Base-by-base conservation (phyloP, 805 yeast genomes). In the Nakazawaea peltata region DNA sequence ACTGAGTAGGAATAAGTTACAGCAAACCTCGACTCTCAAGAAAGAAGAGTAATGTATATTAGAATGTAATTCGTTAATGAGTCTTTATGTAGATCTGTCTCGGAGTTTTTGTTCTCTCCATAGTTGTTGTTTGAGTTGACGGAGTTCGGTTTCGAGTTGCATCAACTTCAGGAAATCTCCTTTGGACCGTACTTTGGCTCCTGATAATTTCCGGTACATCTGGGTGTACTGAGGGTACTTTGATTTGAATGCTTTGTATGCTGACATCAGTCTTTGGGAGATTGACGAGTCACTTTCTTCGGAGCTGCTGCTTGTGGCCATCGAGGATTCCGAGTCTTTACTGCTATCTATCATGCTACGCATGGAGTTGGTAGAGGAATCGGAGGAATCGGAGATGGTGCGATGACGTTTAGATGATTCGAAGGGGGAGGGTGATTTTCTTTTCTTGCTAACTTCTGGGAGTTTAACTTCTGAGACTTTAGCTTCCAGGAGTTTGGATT, bases 1-100 rank as follows among this genome's bases (percentile, higher is more conserved):
- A 30, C 59, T 59, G 16, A 54, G 61, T 40, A 44, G 65, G 34
- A 56, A 55, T 35, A 44, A 51, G 22, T 46, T 59, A 23, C 59
- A 58, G 16, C 17, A 62, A 55, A 16, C 51, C 32, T 16, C 16
- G 18, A 23, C 26, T 19, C 29, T 33, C 12, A 30, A 32, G 30
- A 37, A 37, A 17, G 39, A 36, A 21, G 38, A 29, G 27, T 25
- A 21, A 28, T 19, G 30, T 41, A 19, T 10, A 37, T 26, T 6
- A 41, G 33, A 14, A 41, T 30, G 7, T 37, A 36, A 24, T 16
- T 39, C 2, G 44, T 34, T 22, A 22, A 9, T 11, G 24, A 22
- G 24, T 22, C 24, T 8, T 22, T 22, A 11, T 22, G 11, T 22
- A 22, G 8, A 22, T 8, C 24, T 11, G 11, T 22, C 11, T 22